phyloP scores from a whole-genome alignment of 192 early-diverging fungal genomes.

The Anaeromyces robustus region DNA sequence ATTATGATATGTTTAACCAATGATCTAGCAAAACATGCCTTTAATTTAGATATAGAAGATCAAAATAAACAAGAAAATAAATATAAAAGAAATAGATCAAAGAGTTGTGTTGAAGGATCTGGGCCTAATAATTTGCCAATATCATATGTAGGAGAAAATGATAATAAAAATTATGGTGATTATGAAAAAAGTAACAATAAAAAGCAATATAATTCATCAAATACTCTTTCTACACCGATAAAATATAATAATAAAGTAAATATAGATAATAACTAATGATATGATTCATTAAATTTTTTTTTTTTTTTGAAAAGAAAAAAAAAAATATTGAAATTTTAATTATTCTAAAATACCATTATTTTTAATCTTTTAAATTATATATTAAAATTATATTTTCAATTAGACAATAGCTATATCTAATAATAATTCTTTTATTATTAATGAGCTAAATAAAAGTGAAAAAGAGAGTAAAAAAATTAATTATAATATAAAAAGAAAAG shows the following conservation, averaged over 20 bases:
- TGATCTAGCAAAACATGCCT: not conserved
- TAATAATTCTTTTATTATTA: constrained; percentile 22
- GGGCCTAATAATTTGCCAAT: not conserved
- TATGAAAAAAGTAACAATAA: not conserved
- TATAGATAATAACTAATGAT: not conserved
- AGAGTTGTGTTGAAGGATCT: not conserved
- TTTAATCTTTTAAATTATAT: too few relatives aligned
- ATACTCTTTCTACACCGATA: not conserved
- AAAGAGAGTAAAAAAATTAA: constrained; percentile 33
- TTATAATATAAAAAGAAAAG: constrained; percentile 23
- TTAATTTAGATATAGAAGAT: not conserved
- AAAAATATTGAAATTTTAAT: too few relatives aligned
- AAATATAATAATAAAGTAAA: not conserved
- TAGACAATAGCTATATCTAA: constrained; percentile 2
- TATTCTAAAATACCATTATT: too few relatives aligned
- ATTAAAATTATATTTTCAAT: constrained; percentile 19
- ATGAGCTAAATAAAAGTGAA: constrained; percentile 25
- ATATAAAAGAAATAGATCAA: not conserved
- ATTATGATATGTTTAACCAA: not conserved
- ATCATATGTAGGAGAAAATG: not conserved
- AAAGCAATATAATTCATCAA: not conserved
- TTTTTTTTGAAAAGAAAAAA: too few relatives aligned
- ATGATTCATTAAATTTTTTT: too few relatives aligned
- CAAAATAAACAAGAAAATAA: not conserved
- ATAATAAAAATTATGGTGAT: not conserved